phyloP scores from a whole-genome alignment of 768 basidiomycete genomes.

The Tricholoma bakamatsutake region DNA sequence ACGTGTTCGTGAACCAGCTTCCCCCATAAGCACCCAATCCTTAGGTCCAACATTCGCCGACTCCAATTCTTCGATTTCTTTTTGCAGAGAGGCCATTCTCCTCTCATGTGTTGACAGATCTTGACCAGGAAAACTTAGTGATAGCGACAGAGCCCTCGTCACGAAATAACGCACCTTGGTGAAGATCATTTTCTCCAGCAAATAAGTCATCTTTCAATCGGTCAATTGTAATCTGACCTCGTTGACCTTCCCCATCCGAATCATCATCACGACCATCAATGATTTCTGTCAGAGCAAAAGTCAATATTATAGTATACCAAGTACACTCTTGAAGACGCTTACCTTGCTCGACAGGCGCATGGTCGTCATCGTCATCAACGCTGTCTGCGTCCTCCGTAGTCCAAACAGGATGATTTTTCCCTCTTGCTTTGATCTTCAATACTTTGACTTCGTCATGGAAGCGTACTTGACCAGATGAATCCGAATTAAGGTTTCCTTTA shows the following conservation, averaged over 20 bases:
- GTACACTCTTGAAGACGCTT: conserved; percentile 7
- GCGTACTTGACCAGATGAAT: conserved; percentile 47
- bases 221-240: conserved; percentile 45
- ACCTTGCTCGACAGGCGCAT: conserved; percentile 22
- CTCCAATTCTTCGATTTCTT: conserved; percentile 81
- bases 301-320: conserved; percentile 7
- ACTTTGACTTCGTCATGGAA: conserved; percentile 80
- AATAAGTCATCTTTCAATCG: conserved; percentile 76
- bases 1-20: conserved; percentile 74
- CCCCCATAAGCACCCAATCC: conserved; percentile 91
- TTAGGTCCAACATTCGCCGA: conserved; percentile 83
- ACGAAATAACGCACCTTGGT: conserved; percentile 20
- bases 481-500: conserved; percentile 12
- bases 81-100: conserved; percentile 63
- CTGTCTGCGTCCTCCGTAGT: conserved; percentile 37
- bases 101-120: conserved; percentile 76
- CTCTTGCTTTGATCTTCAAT: conserved; percentile 71
- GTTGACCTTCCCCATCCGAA: conserved; percentile 22
- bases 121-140: conserved; percentile 16
- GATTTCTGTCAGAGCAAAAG: conserved; percentile 26
- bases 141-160: conserved; percentile 9
- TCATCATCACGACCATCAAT: conserved; percentile 24
- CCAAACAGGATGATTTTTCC: conserved; percentile 55
- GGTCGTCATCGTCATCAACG: conserved; percentile 26
- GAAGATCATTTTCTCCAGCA: conserved; percentile 51